Percentiles rank a stretch among this genome's conserved stretches.
Conservation (phyloP, 2,329 filamentous ascomycete genomes). For the Mariannaea sp. region DNA sequence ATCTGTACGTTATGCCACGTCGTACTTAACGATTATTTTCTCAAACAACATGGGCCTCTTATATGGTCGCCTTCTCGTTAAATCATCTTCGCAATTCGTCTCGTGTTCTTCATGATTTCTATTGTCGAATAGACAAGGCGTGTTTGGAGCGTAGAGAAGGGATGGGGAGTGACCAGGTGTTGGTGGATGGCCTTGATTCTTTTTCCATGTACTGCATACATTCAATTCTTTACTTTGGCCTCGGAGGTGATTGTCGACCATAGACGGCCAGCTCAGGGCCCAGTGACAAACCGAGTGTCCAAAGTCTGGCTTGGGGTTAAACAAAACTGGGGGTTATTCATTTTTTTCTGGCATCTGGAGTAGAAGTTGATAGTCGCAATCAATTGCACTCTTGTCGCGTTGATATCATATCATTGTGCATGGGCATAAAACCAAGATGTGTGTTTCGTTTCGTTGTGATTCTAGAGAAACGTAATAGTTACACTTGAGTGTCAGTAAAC, state of each 20-base stretch:
- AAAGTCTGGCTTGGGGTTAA: conserved; percentile 29
- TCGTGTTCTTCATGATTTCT: conserved; percentile 36
- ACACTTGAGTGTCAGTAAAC: too few species aligned
- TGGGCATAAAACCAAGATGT: too few species aligned
- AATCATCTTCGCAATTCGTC: conserved; percentile 28
- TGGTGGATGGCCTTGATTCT: conserved; percentile 25
- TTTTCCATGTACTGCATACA: conserved; percentile 18
- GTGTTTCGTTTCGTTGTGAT: too few species aligned
- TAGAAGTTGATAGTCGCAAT: conserved; percentile 29
- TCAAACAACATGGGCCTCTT: conserved; percentile 29
- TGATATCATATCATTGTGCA: neutral
- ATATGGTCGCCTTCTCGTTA: conserved; percentile 30
- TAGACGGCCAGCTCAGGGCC: neutral
- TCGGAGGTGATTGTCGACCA: neutral
- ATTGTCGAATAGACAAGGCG: conserved; percentile 32
- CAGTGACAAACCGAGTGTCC: conserved; percentile 1
- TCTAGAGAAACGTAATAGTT: too few species aligned
- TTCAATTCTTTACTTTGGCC: conserved; percentile 33
- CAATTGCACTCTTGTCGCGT: conserved; percentile 26
- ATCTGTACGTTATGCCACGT: conserved; percentile 43
- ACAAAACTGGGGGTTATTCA: conserved; percentile 28
- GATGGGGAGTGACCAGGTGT: conserved; percentile 18
- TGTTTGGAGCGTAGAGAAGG: conserved; percentile 24
- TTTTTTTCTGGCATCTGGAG: conserved; percentile 23
- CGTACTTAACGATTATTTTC: conserved; percentile 43